Evolutionary conservation across 306 rosid species (phyloP).

Genomic region (Inga laurina): DNA sequence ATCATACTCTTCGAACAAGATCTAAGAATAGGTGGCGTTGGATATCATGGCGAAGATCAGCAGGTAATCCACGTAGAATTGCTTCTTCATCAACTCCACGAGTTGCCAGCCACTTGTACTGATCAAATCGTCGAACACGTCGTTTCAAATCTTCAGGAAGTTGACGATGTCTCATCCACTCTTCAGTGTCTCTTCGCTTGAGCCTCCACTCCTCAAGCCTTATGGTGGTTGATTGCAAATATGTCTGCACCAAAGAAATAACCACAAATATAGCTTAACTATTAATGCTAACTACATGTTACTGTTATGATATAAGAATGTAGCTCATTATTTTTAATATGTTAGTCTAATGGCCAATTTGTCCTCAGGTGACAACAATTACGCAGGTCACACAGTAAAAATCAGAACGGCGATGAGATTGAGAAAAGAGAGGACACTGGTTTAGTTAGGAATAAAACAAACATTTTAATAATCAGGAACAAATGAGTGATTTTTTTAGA

Average conservation of each 20-base stretch:
- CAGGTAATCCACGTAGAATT: conserved; percentile 79
- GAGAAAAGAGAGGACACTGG: conserved; percentile 5
- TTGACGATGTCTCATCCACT: conserved; percentile 99
- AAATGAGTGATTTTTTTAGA: background rate
- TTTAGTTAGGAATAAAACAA: conserved; percentile 17
- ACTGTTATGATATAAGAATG: background rate
- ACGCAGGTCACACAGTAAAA: background rate
- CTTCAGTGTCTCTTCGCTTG: conserved; percentile 92
- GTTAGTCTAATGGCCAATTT: background rate
- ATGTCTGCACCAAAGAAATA: conserved; percentile 60
- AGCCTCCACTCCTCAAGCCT: conserved; percentile 99
- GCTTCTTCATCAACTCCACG: conserved; percentile 95
- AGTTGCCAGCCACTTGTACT: conserved; percentile 93
- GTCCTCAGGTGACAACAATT: background rate
- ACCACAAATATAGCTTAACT: conserved; percentile 17
- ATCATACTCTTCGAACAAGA: conserved; percentile 90
- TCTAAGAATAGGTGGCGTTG: conserved; percentile 91
- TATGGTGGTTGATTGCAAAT: conserved; percentile 91
- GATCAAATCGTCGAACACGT: conserved; percentile 83
- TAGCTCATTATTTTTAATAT: background rate
- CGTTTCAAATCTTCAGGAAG: conserved; percentile 87
- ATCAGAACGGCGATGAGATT: background rate
- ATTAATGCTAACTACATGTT: background rate
- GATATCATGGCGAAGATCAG: conserved; percentile 97
- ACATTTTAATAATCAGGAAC: conserved; percentile 23